phyloP scores from a whole-genome alignment of 192 early-diverging fungal species.

The Chytriomyces hyalinus region DNA sequence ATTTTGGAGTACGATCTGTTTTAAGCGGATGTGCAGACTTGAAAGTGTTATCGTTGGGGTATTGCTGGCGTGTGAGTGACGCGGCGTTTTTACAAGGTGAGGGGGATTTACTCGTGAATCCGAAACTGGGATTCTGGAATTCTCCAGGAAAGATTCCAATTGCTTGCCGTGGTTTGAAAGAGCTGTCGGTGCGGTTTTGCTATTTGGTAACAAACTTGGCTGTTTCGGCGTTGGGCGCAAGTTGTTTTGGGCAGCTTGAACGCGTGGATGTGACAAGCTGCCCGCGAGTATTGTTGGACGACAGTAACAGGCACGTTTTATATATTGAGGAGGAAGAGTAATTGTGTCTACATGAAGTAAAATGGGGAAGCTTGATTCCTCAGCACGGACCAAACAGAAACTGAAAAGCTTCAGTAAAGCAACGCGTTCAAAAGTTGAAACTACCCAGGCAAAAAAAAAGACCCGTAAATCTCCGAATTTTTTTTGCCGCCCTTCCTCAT shows the following conservation, averaged over 20 bases:
- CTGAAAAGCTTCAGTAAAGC: too few species aligned
- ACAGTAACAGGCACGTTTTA: not conserved
- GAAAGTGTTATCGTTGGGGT: constrained; percentile 33
- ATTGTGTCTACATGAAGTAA: too few species aligned
- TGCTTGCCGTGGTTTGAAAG: not conserved
- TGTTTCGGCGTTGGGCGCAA: not conserved
- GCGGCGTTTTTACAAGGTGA: constrained; percentile 2
- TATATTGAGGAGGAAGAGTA: not conserved
- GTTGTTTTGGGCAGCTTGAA: not conserved
- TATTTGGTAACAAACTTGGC: constrained; percentile 27
- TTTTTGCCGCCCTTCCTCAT: too few species aligned
- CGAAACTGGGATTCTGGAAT: not conserved
- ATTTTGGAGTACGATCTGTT: constrained; percentile 17
- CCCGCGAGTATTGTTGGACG: not conserved
- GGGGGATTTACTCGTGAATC: not conserved
- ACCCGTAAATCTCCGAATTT: not conserved
- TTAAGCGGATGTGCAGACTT: constrained; percentile 17
- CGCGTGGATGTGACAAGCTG: constrained; percentile 32
- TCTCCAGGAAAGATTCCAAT: not conserved
- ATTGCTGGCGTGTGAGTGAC: constrained; percentile 33
- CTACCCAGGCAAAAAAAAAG: too few species aligned
- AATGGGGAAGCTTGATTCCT: too few species aligned
- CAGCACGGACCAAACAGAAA: too few species aligned
- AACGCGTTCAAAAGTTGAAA: too few species aligned
- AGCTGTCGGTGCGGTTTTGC: constrained; percentile 19